These are phyloP conservation scores for Teratosphaeria gauchensis DNA, from an alignment of 2,329 filamentous ascomycete genomes.

Conservation along the genomic window DNA sequence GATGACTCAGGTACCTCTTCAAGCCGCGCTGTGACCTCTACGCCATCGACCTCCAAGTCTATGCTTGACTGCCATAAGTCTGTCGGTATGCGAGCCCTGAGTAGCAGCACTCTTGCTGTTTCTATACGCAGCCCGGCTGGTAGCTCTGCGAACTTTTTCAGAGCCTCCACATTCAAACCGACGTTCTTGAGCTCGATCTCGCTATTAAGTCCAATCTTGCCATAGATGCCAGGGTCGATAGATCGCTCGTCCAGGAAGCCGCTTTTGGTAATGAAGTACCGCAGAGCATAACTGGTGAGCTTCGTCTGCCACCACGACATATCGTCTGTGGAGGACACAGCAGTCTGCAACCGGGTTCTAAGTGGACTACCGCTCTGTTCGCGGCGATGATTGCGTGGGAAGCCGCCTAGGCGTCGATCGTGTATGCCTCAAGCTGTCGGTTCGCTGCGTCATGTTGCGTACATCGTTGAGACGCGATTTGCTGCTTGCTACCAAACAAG, in stretches of 20 bases:
- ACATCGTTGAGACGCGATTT: not conserved
- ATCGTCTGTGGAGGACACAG: not conserved
- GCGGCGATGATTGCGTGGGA: not conserved
- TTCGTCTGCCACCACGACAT: conserved; percentile 64
- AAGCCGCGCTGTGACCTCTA: conserved; percentile 51
- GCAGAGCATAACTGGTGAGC: conserved; percentile 54
- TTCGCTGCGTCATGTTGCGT: not conserved
- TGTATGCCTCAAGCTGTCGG: not conserved
- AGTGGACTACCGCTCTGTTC: not conserved
- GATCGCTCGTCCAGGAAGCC: conserved; percentile 83
- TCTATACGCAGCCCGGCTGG: conserved; percentile 62
- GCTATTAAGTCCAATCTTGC: conserved; percentile 71
- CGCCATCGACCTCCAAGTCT: conserved; percentile 67
- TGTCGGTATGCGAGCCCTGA: conserved; percentile 72
- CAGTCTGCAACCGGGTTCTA: not conserved
- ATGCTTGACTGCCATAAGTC: conserved; percentile 83
- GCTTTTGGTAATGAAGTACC: conserved; percentile 56
- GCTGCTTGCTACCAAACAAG: not conserved
- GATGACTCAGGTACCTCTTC: conserved; percentile 1
- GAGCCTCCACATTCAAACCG: conserved; percentile 58
- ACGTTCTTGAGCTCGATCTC: conserved; percentile 82
- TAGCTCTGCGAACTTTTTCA: conserved; percentile 41
- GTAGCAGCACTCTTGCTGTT: conserved; percentile 62
- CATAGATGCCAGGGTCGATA: conserved; percentile 73
- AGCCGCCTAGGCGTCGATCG: not conserved